Base-by-base conservation (phyloP, 2,329 filamentous ascomycete species). In the Aspergillus aculeatinus region DNA sequence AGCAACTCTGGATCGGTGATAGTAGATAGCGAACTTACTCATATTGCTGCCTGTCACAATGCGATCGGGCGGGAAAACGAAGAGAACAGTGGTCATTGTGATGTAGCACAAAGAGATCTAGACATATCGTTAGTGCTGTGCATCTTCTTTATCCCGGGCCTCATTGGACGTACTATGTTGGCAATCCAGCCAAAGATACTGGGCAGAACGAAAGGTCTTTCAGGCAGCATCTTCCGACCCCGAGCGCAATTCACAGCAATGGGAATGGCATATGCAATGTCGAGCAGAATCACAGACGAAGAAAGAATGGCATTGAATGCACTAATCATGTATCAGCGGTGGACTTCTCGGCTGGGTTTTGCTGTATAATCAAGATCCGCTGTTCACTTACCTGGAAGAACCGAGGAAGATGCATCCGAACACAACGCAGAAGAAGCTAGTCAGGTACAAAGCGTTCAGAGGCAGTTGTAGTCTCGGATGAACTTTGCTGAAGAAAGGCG, bases 261-360 rank as follows among this genome's bases (percentile, higher is more conserved):
- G 0, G 90, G 90, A 44, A 93, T 90, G 5, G 84, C 89, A 66
- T 93, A 93, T 2, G 87, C 88, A 5, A 92, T 77, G 6, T 88
- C 86, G 0, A 93, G 81, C 1, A 89, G 85, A 7, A 92, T 88
- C 0, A 92, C 89, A 0, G 87, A 89, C 0, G 88, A 85, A 0
- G 87, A 86, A 1, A 89, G 82, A 65, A 91, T 89, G 14, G 88
- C 88, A 48, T 88, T 90, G 74, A 91, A 90, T 0, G 89, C 88
- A 60, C 83, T 85, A 52, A 16, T 25, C 4, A 12, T n/a, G 10
- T 47, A 7, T 61, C 55, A 61, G 42, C n/a, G 23, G 25, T 12
- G 5, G 31, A 2, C 25, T 12, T 7, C 11, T 23, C 2, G 21
- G 4, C 16, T 21, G 19, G 10, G 27, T 29, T 29, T 10, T 29